Evolutionary conservation across 306 rosid genomes (phyloP).

Genomic region (Rubus parviflorus): DNA sequence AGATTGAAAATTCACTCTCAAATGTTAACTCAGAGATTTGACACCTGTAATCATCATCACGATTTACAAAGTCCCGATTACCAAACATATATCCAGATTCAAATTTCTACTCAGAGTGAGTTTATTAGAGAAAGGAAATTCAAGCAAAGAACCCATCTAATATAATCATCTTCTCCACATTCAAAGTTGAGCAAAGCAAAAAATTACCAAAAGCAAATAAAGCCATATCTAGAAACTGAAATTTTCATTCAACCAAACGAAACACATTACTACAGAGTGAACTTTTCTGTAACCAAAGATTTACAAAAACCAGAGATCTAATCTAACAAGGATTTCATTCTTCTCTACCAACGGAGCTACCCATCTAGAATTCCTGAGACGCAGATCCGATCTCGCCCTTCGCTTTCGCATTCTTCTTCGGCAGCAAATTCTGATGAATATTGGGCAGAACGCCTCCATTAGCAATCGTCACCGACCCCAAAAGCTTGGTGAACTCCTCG

Average conservation of each 20-base stretch:
- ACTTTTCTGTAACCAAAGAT: neutral
- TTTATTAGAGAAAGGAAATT: no score
- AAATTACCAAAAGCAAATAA: neutral
- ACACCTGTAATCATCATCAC: no score
- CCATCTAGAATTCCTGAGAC: slow-evolving; percentile 58
- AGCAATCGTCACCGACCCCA: slow-evolving; percentile 64
- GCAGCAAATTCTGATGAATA: slow-evolving; percentile 56
- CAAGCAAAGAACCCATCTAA: no score
- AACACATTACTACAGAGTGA: neutral
- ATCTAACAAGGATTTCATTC: neutral
- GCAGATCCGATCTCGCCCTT: slow-evolving; percentile 64
- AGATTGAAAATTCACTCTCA: no score
- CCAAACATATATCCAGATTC: no score
- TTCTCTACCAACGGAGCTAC: neutral
- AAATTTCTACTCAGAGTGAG: no score
- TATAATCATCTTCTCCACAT: no score
- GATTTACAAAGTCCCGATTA: no score
- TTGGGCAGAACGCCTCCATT: slow-evolving; percentile 61
- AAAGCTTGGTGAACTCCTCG: slow-evolving; percentile 52
- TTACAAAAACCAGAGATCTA: neutral
- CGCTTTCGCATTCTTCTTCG: slow-evolving; percentile 56
- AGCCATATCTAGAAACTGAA: neutral
- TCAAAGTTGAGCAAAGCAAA: neutral
- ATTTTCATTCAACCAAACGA: neutral
- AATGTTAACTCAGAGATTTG: no score